Evolutionary conservation across 768 basidiomycete genomes (phyloP), one percentile per base, ranked within the genome.

Genomic region (Leccinellum luteum): DNA sequence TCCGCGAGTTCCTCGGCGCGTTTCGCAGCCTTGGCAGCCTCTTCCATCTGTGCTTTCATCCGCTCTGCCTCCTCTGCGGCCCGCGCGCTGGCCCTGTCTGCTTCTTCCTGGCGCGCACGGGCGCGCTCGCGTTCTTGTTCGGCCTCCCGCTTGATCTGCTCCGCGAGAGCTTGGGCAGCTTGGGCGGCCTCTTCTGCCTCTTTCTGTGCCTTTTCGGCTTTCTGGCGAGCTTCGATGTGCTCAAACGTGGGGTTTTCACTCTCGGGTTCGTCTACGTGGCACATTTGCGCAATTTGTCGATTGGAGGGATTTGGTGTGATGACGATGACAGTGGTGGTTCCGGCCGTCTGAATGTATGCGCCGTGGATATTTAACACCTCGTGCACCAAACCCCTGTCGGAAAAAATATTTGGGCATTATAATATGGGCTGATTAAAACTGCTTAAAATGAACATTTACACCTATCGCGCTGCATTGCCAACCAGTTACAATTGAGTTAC

Each of bases 1-100:
- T 60, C 60, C 0, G 56, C 17, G 14, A 53, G 54, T 19, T 54
- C 55, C 19, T 61, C 38, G 0, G 53, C 60, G 1, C 30, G 54
- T 9, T 14, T 47, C 3, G 54, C 17, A 12, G 55, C 34, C 1
- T 12, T 19, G 3, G 35, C 35, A 2, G 51, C 62, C 15, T 57
- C 62, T 14, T 52, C 54, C 35, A 66, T 57, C 30, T 55, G 64
- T 5, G 1, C 43, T 35, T 14, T 56, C 63, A 62, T 49, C 41
- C 30, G 4, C 19, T 44, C 1, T 5, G 4, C 21, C 43, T 44
- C 43, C 43, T 44, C 43, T 10, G 19, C 10, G n/a, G 19, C 19
- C 43, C 10, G 12, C 19, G 12, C 43, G 21, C 5, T 15, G 3
- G 43, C 43, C 10, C 10, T 2, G 12, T 44, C 43, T n/a, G 43